Base-by-base conservation (phyloP, 495 filamentous ascomycete genomes). In the Trichocladium antarcticum region DNA sequence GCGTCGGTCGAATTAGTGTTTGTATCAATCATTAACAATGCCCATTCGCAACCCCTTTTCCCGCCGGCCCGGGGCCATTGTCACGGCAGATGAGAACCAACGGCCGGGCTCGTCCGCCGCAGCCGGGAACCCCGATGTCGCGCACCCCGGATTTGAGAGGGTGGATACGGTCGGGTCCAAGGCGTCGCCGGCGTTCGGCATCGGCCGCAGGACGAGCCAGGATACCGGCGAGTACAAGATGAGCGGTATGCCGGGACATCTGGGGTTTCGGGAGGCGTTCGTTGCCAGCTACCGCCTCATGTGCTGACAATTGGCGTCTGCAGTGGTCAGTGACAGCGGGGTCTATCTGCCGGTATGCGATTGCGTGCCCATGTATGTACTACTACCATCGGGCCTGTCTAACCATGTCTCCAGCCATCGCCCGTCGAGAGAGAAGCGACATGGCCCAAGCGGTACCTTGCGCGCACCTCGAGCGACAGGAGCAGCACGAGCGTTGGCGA, bases 251-350 rank as follows among this genome's bases (percentile, higher is more conserved):
- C 42, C 15, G 21, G 28, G 8, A 17, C 3, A 8, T 4, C 8
- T 19, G 3, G 24, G 4, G 4, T 12, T 19, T 21, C 34, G 11
- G 5, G n/a, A n/a, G n/a, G n/a, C n/a, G n/a, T n/a, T n/a, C n/a
- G n/a, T n/a, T n/a, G n/a, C n/a, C n/a, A n/a, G n/a, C n/a, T n/a
- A n/a, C n/a, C n/a, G 24, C 3, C 24, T 8, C 24, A 27, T 27
- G 24, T 4, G 24, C 24, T 27, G 3, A 27, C 24, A 8, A 32
- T 45, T n/a, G 21, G 24, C 3, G 42, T 9, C 50, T 51, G 12
- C 62, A 98, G 92, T 96, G 32, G 90, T 98, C 62, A 92, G 95
- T 67, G 90, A 92, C 64, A 90, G 87, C 68, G 92, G 92, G 38
- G 85, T 95, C 45, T 98, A 95, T 68, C 82, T 97, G 54, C 92